Percentiles rank a stretch among this genome's conserved stretches.
These are phyloP conservation scores for Petunia secreta DNA, from an alignment of 257 asterid species.

Conservation along the genomic window DNA sequence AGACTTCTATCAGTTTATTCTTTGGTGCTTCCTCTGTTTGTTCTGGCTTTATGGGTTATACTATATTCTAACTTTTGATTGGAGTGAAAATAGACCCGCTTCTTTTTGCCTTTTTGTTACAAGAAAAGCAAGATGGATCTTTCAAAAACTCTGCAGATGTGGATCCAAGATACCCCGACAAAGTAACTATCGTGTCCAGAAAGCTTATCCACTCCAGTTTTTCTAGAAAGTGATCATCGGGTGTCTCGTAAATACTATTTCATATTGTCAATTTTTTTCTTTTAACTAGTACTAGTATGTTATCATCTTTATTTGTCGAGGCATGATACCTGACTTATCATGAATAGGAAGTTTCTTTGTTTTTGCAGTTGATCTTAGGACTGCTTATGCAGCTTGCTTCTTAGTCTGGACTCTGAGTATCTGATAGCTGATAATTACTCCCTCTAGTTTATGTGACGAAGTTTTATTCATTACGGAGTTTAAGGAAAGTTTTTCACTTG, in stretches of 20 bases:
- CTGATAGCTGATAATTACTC: constrained; percentile 3
- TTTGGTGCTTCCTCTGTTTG: constrained; percentile 12
- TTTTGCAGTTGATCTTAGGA: constrained; percentile 17
- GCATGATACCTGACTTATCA: constrained; percentile 7
- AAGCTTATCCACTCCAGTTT: constrained; percentile 1
- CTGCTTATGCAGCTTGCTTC: background rate
- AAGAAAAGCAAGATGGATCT: constrained; percentile 1
- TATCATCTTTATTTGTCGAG: constrained; percentile 9
- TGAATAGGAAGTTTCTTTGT: background rate
- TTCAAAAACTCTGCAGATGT: background rate
- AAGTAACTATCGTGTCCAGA: constrained; percentile 14
- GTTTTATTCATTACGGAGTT: background rate
- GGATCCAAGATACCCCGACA: background rate
- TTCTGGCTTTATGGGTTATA: constrained; percentile 18
- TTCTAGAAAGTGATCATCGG: background rate
- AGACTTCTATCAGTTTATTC: constrained; percentile 19
- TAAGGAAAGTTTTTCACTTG: too few relatives aligned
- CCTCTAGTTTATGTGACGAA: background rate
- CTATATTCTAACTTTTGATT: constrained; percentile 1
- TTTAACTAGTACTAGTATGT: constrained; percentile 17
- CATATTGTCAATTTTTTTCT: background rate
- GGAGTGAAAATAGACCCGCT: background rate
- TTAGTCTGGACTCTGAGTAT: background rate
- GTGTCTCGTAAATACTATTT: constrained; percentile 1
- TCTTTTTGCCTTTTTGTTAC: constrained; percentile 2